Conservation (phyloP, 257 asterid genomes). For the Anisodus acutangulus region DNA sequence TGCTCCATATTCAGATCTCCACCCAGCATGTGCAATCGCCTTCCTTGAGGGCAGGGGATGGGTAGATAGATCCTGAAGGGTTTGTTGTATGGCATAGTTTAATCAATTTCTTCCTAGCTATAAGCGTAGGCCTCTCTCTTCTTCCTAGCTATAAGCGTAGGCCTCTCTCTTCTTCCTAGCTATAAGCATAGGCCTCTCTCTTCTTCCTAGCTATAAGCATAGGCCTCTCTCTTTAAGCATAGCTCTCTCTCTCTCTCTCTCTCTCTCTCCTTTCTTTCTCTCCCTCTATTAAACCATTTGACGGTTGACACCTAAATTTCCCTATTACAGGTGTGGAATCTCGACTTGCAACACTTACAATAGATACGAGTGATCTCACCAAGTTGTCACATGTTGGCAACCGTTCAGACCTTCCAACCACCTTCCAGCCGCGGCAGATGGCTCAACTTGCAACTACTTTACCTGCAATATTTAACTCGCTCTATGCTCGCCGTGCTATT, state of each 20-base stretch:
- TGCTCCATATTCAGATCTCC: background rate
- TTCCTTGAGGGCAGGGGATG: background rate
- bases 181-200: background rate
- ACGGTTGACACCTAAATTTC: constrained; percentile 28
- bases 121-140: background rate
- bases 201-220: background rate
- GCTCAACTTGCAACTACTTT: constrained; percentile 61
- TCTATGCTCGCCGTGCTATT: constrained; percentile 79
- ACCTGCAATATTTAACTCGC: constrained; percentile 79
- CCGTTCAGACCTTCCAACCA: constrained; percentile 68
- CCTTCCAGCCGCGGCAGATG: constrained; percentile 67
- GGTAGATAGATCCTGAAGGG: background rate
- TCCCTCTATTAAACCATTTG: background rate
- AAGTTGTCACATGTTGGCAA: constrained; percentile 53
- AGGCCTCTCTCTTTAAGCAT: background rate
- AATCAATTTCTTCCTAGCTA: background rate
- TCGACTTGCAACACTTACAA: constrained; percentile 86
- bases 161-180: background rate
- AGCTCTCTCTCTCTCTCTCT: background rate
- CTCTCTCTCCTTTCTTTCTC: background rate
- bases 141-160: background rate
- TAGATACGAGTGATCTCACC: constrained; percentile 74
- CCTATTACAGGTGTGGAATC: constrained; percentile 80
- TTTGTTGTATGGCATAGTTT: background rate
- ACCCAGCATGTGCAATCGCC: background rate